Evolutionary conservation across 805 yeast species (phyloP).

Genomic region (Priceomyces haplophilus): DNA sequence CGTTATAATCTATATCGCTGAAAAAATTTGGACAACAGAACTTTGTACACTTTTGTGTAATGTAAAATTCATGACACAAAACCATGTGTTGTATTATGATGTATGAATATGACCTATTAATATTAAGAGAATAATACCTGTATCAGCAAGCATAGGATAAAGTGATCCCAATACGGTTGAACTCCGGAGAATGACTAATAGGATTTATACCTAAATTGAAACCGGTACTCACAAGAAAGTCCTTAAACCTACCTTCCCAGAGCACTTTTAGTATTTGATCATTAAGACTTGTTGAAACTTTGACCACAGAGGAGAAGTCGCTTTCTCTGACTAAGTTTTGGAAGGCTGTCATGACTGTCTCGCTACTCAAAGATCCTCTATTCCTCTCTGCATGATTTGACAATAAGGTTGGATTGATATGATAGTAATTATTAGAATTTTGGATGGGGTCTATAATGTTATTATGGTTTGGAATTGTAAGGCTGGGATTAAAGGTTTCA

Average conservation of each 20-base stretch:
- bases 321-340: conserved; percentile 49
- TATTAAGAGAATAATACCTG: too few species aligned
- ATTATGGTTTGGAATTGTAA: not conserved
- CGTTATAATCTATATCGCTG: not conserved
- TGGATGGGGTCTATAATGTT: conserved; percentile 23
- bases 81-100: not conserved
- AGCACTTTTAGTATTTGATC: conserved; percentile 58
- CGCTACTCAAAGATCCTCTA: conserved; percentile 8
- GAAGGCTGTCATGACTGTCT: conserved; percentile 50
- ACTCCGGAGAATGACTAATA: conserved; percentile 41
- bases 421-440: conserved; percentile 22
- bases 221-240: conserved; percentile 77
- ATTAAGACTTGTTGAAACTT: conserved; percentile 66
- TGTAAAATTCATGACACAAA: not conserved
- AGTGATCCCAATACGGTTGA: conserved; percentile 55
- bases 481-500: not conserved
- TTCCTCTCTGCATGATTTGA: conserved; percentile 12
- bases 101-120: too few species aligned
- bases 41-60: conserved; percentile 3
- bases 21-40: conserved; percentile 3
- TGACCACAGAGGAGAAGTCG: conserved; percentile 67
- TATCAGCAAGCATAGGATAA: conserved; percentile 58
- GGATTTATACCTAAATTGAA: conserved; percentile 45
- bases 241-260: conserved; percentile 88
- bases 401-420: conserved; percentile 24